phyloP scores from a whole-genome alignment of 805 yeast species.

The Saturnispora ahearnii region DNA sequence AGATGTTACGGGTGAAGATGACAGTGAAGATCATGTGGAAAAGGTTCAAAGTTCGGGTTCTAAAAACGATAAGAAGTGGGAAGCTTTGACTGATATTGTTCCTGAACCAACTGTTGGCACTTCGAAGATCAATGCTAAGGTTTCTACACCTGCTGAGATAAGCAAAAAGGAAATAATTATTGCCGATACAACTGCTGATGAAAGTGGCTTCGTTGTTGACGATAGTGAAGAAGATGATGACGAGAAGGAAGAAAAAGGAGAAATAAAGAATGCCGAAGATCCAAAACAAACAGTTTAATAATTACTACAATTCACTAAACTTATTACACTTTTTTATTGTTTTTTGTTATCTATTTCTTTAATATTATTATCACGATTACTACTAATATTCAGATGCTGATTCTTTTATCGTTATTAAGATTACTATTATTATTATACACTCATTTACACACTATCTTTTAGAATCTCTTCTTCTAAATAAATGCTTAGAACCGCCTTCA shows the following conservation, averaged over 20 bases:
- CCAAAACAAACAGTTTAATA: neutral
- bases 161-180: neutral
- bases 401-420: too few relatives aligned
- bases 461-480: slow-evolving; percentile 4
- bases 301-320: neutral
- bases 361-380: neutral
- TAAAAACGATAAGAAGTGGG: slow-evolving; percentile 32
- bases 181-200: slow-evolving; percentile 13
- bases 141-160: neutral
- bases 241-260: slow-evolving; percentile 12
- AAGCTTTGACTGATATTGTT: slow-evolving; percentile 31
- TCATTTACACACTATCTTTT: neutral
- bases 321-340: neutral
- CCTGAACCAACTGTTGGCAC: slow-evolving; percentile 29
- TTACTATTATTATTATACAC: neutral
- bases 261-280: neutral
- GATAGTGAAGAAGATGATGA: slow-evolving; percentile 39
- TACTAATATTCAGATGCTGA: neutral
- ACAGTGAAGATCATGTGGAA: neutral
- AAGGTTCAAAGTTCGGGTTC: neutral
- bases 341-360: neutral
- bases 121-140: slow-evolving; percentile 1
- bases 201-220: slow-evolving; percentile 43
- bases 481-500: neutral
- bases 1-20: slow-evolving; percentile 4